Evolutionary conservation across 805 yeast species (phyloP).

Genomic region (Lipomyces starkeyi): DNA sequence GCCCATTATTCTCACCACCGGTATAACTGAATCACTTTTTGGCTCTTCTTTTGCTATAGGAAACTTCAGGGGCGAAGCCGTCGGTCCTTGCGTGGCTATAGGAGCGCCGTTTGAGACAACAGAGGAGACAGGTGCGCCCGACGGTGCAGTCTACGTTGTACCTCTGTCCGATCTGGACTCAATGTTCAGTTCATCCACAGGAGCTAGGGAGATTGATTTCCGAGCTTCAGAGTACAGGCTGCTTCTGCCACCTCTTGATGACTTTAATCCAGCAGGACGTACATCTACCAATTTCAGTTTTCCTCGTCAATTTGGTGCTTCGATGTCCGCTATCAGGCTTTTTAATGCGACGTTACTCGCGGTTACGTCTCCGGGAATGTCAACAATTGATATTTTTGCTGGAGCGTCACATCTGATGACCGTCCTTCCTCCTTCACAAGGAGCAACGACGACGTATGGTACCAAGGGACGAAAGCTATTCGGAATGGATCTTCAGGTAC

Average conservation of each 20-base stretch:
- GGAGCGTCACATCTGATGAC: slow-evolving; percentile 28
- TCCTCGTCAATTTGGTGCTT: slow-evolving; percentile 54
- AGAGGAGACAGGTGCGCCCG: slow-evolving; percentile 22
- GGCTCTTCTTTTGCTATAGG: slow-evolving; percentile 56
- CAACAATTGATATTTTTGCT: slow-evolving; percentile 50
- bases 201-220: background rate
- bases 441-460: slow-evolving; percentile 48
- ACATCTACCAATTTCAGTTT: slow-evolving; percentile 33
- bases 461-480: slow-evolving; percentile 52
- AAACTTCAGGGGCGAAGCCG: slow-evolving; percentile 47
- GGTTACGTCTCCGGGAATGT: slow-evolving; percentile 60
- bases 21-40: slow-evolving; percentile 50
- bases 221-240: slow-evolving; percentile 14
- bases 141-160: slow-evolving; percentile 34
- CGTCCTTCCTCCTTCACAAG: slow-evolving; percentile 43
- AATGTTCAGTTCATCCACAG: slow-evolving; percentile 14
- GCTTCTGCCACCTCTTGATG: slow-evolving; percentile 9
- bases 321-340: slow-evolving; percentile 45
- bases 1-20: slow-evolving; percentile 22
- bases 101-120: slow-evolving; percentile 55
- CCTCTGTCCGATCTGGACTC: slow-evolving; percentile 32
- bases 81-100: slow-evolving; percentile 54
- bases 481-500: slow-evolving; percentile 47
- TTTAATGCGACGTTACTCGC: slow-evolving; percentile 50
- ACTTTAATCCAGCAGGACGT: background rate